phyloP scores from a whole-genome alignment of 2,329 filamentous ascomycete species.

The Phialophora chinensis region DNA sequence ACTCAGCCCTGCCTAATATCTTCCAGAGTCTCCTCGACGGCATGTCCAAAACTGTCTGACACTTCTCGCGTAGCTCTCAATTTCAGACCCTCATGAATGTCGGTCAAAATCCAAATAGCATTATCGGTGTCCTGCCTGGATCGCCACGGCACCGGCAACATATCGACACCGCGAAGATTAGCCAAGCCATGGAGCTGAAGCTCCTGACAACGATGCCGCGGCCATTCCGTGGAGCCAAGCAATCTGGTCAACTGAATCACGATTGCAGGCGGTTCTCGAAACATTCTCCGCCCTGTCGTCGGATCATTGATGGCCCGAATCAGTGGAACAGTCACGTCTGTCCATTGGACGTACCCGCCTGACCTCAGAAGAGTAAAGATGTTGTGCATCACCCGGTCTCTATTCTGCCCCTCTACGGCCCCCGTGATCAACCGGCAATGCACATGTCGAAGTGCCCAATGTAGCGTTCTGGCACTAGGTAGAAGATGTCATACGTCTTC shows the following conservation, averaged over 20 bases:
- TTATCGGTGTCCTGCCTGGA: constrained; percentile 19
- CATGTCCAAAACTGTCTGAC: constrained; percentile 6
- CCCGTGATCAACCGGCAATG: constrained; percentile 23
- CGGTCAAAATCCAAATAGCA: constrained; percentile 14
- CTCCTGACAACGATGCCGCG: constrained; percentile 4
- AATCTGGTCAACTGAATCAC: constrained; percentile 1
- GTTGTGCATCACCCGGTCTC: constrained; percentile 18
- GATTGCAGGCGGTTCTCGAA: constrained; percentile 13
- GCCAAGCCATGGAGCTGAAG: constrained; percentile 8
- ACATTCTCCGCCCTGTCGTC: not conserved
- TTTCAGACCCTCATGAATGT: constrained; percentile 10
- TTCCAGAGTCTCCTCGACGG: constrained; percentile 8
- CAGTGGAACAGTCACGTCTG: constrained; percentile 6
- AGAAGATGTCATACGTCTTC: constrained; percentile 18
- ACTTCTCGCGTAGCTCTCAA: not conserved
- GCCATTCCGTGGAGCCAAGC: constrained; percentile 9
- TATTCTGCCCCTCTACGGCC: constrained; percentile 10
- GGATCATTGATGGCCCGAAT: constrained; percentile 4
- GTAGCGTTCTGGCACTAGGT: constrained; percentile 13
- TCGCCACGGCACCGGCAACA: constrained; percentile 13
- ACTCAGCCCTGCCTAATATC: constrained; percentile 14
- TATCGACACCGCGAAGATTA: not conserved
- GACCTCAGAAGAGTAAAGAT: constrained; percentile 11
- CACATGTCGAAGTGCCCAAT: constrained; percentile 26
- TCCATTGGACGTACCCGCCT: constrained; percentile 18